A percentile compares a stretch with the other conserved stretches of the same genome.
These are phyloP conservation scores for Porogramme epimiltina DNA, from an alignment of 1,284 basidiomycete genomes.

Conservation along the genomic window DNA sequence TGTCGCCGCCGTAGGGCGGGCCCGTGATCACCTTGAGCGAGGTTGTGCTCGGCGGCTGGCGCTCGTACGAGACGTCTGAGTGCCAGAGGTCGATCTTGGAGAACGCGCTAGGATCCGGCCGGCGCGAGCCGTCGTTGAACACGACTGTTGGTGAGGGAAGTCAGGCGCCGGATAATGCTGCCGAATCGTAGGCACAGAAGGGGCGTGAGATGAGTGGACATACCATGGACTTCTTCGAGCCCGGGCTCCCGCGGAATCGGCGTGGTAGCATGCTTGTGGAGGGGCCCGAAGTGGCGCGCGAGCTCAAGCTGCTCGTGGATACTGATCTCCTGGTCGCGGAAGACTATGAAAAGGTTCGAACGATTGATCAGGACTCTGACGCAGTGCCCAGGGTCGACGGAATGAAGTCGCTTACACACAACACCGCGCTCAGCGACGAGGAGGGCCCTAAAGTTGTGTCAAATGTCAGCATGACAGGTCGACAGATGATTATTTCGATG, in stretches of 20 bases:
- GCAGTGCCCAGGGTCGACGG: not conserved
- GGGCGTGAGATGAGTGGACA: conserved; percentile 24
- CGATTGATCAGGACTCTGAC: conserved; percentile 13
- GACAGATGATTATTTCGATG: not conserved
- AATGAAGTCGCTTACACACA: conserved; percentile 50
- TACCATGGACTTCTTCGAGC: conserved; percentile 79
- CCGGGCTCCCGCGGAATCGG: conserved; percentile 70
- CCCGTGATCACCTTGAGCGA: conserved; percentile 68
- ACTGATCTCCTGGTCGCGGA: conserved; percentile 71
- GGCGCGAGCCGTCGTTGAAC: conserved; percentile 67
- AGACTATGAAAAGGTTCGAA: conserved; percentile 48
- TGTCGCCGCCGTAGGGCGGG: conserved; percentile 70
- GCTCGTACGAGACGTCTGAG: conserved; percentile 79
- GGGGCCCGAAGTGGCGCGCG: conserved; percentile 73
- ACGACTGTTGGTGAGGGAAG: conserved; percentile 46
- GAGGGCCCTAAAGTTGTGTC: conserved; percentile 47
- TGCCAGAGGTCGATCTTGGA: conserved; percentile 84
- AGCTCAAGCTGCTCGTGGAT: conserved; percentile 75
- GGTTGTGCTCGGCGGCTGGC: conserved; percentile 73
- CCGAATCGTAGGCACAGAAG: not conserved
- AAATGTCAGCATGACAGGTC: conserved; percentile 7
- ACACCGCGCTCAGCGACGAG: conserved; percentile 71
- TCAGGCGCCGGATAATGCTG: not conserved
- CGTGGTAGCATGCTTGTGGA: conserved; percentile 84
- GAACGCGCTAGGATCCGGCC: conserved; percentile 71